Percentiles rank a stretch among this genome's conserved stretches.
Conservation (phyloP, 2,329 filamentous ascomycete species). For the Talaromyces verruculosus region DNA sequence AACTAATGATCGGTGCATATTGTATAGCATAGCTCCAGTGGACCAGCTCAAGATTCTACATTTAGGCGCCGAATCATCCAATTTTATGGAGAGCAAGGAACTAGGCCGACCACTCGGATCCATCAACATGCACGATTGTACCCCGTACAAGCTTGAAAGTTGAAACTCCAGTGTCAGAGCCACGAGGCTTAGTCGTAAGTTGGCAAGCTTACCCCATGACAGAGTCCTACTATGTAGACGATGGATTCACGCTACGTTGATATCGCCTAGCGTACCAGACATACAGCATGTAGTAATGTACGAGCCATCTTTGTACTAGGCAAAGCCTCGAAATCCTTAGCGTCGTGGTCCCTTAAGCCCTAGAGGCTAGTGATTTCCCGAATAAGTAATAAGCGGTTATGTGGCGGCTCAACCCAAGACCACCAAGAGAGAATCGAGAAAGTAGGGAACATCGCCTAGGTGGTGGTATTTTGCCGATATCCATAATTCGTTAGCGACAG, state of each 20-base stretch:
- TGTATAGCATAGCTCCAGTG: not conserved
- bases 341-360: not conserved
- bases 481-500: not conserved
- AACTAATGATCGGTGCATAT: not conserved
- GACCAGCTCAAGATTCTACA: not conserved
- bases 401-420: not conserved
- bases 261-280: not conserved
- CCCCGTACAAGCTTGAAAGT: not conserved
- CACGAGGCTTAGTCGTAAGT: not conserved
- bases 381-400: not conserved
- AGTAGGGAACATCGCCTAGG: too few relatives aligned
- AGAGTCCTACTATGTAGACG: not conserved
- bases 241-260: not conserved
- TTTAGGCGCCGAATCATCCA: not conserved
- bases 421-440: not conserved
- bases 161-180: slow-evolving; percentile 2
- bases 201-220: not conserved
- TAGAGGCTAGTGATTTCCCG: not conserved
- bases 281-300: not conserved
- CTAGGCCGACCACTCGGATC: not conserved
- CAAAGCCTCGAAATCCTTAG: not conserved
- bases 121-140: not conserved
- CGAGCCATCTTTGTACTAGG: slow-evolving; percentile 2
- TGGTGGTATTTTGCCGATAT: not conserved
- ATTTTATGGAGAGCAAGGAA: not conserved